These are phyloP conservation scores for Colletotrichum sp. DNA, from an alignment of 2,329 filamentous ascomycete genomes.

Conservation along the genomic window DNA sequence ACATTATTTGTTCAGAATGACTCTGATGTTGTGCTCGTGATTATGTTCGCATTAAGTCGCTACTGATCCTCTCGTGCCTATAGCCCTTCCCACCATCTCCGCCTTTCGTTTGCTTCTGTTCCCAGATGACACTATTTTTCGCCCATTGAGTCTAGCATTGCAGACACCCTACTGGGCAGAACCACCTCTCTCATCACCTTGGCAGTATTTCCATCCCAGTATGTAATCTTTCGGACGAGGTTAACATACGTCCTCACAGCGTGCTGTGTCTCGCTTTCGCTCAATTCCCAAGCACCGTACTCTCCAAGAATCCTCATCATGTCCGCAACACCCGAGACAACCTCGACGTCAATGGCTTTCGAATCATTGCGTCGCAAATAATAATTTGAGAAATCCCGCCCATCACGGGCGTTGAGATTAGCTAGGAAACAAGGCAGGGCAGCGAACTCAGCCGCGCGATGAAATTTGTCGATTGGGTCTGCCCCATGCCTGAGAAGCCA, in stretches of 20 bases:
- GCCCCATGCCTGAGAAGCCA: not conserved
- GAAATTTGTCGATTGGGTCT: not conserved
- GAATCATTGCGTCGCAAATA: not conserved
- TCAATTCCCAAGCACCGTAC: not conserved
- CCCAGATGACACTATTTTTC: not conserved
- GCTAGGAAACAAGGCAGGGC: not conserved
- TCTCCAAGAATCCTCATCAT: not conserved
- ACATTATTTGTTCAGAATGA: no score
- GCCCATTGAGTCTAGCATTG: not conserved
- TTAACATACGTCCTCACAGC: not conserved
- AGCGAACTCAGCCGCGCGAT: not conserved
- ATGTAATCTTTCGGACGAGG: not conserved
- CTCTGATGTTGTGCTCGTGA: no score
- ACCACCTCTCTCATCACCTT: not conserved
- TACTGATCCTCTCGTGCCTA: no score
- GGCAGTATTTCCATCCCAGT: accelerated
- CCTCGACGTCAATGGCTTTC: not conserved
- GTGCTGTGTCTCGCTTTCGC: not conserved
- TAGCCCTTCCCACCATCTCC: not conserved
- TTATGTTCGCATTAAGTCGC: no score
- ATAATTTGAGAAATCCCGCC: no score
- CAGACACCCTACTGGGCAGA: not conserved
- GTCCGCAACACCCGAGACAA: not conserved
- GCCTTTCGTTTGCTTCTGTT: not conserved
- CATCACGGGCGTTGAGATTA: not conserved